A percentile compares a stretch with the other conserved stretches of the same genome.
Conservation (phyloP, 2,329 filamentous ascomycete species). For the Fusarium pseudonygamai region DNA sequence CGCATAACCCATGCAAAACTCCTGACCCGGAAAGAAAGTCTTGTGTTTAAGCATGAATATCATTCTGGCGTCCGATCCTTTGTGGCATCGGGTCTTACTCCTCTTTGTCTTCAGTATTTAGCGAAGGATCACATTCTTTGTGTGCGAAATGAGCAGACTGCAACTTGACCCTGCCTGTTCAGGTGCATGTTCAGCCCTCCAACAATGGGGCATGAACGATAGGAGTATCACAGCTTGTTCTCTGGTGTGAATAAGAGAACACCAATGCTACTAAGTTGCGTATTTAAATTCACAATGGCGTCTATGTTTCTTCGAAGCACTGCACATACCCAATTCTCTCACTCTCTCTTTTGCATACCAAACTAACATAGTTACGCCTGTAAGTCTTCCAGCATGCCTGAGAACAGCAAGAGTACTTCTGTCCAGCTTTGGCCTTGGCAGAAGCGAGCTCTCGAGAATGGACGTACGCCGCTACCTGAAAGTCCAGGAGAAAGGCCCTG, state of each 20-base stretch:
- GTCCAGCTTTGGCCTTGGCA: conserved; percentile 3
- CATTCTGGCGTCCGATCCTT: not conserved
- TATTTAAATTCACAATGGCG: not conserved
- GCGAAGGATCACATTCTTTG: not conserved
- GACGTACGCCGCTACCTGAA: conserved; percentile 8
- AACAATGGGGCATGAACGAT: not conserved
- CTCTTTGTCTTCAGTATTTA: not conserved
- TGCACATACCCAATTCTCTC: fast-evolving
- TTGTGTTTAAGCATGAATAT: not conserved
- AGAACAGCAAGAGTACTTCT: not conserved
- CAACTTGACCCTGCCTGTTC: not conserved
- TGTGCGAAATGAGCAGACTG: fast-evolving
- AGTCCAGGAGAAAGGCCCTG: not conserved
- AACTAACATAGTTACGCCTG: no score
- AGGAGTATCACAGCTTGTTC: not conserved
- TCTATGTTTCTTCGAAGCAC: not conserved
- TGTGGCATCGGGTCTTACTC: not conserved
- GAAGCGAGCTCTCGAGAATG: not conserved
- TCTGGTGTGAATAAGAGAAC: not conserved
- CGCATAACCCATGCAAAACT: not conserved
- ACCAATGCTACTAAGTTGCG: not conserved
- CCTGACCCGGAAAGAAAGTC: not conserved
- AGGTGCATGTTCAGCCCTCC: not conserved
- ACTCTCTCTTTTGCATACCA: no score
- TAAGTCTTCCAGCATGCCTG: not conserved